Evolutionary conservation across 176 grass and related monocot genomes (phyloP), one percentile per base, ranked within the genome.

Genomic region (Oryza meyeriana): DNA sequence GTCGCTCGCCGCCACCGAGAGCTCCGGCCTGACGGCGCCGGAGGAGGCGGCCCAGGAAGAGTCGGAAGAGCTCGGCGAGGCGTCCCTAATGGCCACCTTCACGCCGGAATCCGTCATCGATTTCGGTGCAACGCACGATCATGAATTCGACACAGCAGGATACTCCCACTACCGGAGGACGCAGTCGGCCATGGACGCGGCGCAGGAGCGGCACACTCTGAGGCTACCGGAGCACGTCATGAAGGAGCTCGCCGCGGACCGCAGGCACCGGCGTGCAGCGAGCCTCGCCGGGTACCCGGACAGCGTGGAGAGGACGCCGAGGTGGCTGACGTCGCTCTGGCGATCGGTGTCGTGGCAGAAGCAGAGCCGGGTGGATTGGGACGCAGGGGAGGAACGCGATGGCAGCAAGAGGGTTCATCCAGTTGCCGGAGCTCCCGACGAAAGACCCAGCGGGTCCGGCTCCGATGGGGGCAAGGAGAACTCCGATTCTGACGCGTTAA

Each of bases 141-240:
- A 72, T 12, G 72, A 85, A 64, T 72, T 81, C 73, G 18, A 52
- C 30, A 40, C 39, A 36, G 35, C 32, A 14, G 30, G 64, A 10
- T 55, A 71, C 81, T 12, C 58, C 69, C 68, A 83, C 78, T 69
- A 86, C 87, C 77, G 86, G 55, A 77, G 86, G 35, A 84, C 88
- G 50, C 84, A 88, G 28, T 78, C 69, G 6, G 81, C 83, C 84
- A 83, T 81, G 66, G 87, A 83, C 22, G 58, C 34, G 44, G 58
- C 34, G 44, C 82, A 57, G 14, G 93, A 95, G 32, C 40, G 90
- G 28, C 84, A 90, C 90, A 95, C 93, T 4, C 88, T 92, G 25
- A 59, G 90, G 71, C 81, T 95, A 61, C 93, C 93, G 12, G 85
- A 80, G 33, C 83, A 95, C 63, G 66, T 95, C 47, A 90, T 87